Evolutionary conservation across 2,329 filamentous ascomycete genomes (phyloP).

Genomic region (Thelonectria olida): DNA sequence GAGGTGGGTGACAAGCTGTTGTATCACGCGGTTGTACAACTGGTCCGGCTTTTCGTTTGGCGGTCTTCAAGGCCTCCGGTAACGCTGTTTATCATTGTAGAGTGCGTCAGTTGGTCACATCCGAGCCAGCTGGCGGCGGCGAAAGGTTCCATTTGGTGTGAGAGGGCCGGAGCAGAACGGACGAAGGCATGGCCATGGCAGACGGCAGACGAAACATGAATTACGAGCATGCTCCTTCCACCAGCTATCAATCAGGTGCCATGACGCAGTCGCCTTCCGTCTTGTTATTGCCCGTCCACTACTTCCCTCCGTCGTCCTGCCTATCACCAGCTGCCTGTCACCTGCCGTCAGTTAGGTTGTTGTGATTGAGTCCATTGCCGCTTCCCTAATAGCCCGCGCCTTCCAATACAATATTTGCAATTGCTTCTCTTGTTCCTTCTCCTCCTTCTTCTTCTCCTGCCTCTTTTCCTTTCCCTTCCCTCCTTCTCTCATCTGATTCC

Average conservation of each 20-base stretch:
- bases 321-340: conserved; percentile 1
- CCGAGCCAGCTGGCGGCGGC: conserved; percentile 1
- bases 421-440: conserved; percentile 1
- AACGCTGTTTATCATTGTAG: neutral
- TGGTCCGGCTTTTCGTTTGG: neutral
- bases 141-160: neutral
- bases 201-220: neutral
- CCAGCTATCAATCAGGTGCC: neutral
- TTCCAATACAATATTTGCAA: neutral
- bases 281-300: neutral
- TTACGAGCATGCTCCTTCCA: conserved; percentile 2
- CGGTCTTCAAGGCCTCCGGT: neutral
- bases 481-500: neutral
- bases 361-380: conserved; percentile 13
- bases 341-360: conserved; percentile 5
- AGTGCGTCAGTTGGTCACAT: conserved; percentile 10
- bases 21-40: conserved; percentile 16
- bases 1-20: conserved; percentile 14
- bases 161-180: neutral
- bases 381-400: conserved; percentile 2
- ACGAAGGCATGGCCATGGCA: neutral
- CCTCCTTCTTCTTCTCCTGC: conserved; percentile 5
- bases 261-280: neutral
- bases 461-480: neutral
- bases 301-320: neutral